Evolutionary conservation across 768 basidiomycete genomes (phyloP), one percentile per base, ranked within the genome.

Genomic region (Udeniomyces megalosporus): DNA sequence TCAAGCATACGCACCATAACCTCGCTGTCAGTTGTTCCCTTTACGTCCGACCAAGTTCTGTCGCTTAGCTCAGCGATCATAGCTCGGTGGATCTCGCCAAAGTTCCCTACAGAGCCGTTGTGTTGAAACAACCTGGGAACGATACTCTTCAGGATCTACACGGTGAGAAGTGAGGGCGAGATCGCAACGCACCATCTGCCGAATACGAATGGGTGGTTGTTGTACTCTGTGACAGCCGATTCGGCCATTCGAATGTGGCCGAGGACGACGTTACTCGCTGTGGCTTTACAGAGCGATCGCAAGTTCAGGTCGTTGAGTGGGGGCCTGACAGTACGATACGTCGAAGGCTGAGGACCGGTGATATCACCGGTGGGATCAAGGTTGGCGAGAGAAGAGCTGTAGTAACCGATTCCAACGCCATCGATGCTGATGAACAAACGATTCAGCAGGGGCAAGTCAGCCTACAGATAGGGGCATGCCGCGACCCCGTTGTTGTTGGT

Each of bases 201-300:
- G 60, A 71, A 71, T n/a, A 52, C 31, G 67, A 68, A 72, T 34
- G 71, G 71, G 64, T 72, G 68, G 65, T 61, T 67, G 66, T 70
- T 70, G 59, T 49, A 65, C 53, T 58, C 64, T 31, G 65, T 65
- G 67, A 72, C 68, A 53, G 70, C 69, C 35, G 66, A 67, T 54
- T 56, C 65, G 12, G 72, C 73, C 35, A 71, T 71, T 61, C 73
- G 69, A 64, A 73, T 72, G 63, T 74, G 73, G 31, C 69, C 70
- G 65, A 74, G 68, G 20, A 72, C 59, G 57, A 67, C 62, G 55
- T 31, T 64, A 45, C 70, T 60, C 60, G 70, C 47, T 7, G 70
- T 70, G 62, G 70, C 63, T 35, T 65, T 68, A 67, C 70, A 56
- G 53, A 73, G 60, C 28, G 67, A 69, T 11, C 58, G 58, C 67